A percentile compares a stretch with the other conserved stretches of the same genome.
phyloP scores from a whole-genome alignment of 1,284 basidiomycete species.

The Trichosporon ovoides region DNA sequence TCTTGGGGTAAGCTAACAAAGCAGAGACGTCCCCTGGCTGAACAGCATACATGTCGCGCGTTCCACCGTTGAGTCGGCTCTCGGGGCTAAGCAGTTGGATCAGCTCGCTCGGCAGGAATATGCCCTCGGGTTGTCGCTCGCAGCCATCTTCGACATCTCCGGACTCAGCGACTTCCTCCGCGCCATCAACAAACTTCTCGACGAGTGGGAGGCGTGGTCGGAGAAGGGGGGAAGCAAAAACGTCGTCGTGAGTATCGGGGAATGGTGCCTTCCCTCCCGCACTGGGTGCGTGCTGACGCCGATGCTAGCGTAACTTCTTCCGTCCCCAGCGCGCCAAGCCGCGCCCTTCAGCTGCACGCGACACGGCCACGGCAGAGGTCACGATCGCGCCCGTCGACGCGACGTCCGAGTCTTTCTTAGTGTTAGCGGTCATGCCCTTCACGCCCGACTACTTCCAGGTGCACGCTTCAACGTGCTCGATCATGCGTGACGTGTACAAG shows the following conservation, averaged over 20 bases:
- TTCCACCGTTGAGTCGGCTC: slow-evolving; percentile 28
- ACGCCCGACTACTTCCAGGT: slow-evolving; percentile 52
- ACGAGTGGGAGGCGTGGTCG: slow-evolving; percentile 50
- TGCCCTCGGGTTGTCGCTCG: slow-evolving; percentile 50
- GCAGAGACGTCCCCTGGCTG: slow-evolving; percentile 45
- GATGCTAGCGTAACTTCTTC: slow-evolving; percentile 21
- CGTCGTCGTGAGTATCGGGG: slow-evolving; percentile 37
- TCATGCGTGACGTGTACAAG: slow-evolving; percentile 51
- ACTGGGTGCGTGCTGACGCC: background rate
- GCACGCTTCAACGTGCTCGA: slow-evolving; percentile 50
- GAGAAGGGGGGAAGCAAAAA: slow-evolving; percentile 39
- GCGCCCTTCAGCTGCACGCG: slow-evolving; percentile 12
- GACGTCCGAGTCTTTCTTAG: slow-evolving; percentile 20
- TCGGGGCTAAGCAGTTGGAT: slow-evolving; percentile 40
- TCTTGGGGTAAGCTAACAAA: background rate
- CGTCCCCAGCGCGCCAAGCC: slow-evolving; percentile 17
- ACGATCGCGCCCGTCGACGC: slow-evolving; percentile 20
- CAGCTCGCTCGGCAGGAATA: slow-evolving; percentile 45
- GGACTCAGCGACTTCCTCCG: slow-evolving; percentile 47
- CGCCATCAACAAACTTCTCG: slow-evolving; percentile 44
- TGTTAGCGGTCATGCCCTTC: slow-evolving; percentile 45
- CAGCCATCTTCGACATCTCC: slow-evolving; percentile 48
- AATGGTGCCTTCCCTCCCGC: background rate
- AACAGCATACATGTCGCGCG: slow-evolving; percentile 43
- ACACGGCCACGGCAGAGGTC: slow-evolving; percentile 21